A percentile compares a stretch with the other conserved stretches of the same genome.
phyloP scores from a whole-genome alignment of 225 moss, liverwort and hornwort genomes.

The Takakia lepidozioides region DNA sequence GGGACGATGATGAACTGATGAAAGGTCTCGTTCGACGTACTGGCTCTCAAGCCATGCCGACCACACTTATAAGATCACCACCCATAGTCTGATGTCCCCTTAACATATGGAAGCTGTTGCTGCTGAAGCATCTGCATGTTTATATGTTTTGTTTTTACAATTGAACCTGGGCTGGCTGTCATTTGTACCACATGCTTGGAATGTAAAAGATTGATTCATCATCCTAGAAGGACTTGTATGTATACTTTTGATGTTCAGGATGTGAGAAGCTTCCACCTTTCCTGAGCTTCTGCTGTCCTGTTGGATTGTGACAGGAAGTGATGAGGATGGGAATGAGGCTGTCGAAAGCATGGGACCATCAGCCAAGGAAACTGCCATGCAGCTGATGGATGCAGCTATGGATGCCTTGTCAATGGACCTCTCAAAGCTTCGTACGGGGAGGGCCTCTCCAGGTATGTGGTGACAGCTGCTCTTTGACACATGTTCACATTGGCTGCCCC shows the following conservation, averaged over 20 bases:
- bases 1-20: too few species aligned
- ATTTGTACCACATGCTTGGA: too few species aligned
- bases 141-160: background rate
- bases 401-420: constrained; percentile 67
- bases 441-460: constrained; percentile 63
- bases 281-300: background rate
- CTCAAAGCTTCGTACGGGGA: constrained; percentile 75
- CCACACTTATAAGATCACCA: too few species aligned
- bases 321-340: constrained; percentile 33
- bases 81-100: constrained; percentile 44
- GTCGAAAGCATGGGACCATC: constrained; percentile 25
- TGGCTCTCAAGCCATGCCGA: too few species aligned
- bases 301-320: constrained; percentile 19
- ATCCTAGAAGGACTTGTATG: background rate
- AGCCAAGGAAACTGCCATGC: constrained; percentile 46
- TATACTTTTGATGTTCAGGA: too few species aligned
- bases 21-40: too few species aligned
- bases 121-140: too few species aligned
- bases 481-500: too few species aligned
- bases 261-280: too few species aligned
- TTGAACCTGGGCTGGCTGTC: too few species aligned
- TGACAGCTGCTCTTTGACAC: too few species aligned
- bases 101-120: background rate
- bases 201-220: too few species aligned
- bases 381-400: constrained; percentile 64